Evolutionary conservation across 371 early-diverging fungal species (phyloP).

Genomic region (Rhizopus sp.): DNA sequence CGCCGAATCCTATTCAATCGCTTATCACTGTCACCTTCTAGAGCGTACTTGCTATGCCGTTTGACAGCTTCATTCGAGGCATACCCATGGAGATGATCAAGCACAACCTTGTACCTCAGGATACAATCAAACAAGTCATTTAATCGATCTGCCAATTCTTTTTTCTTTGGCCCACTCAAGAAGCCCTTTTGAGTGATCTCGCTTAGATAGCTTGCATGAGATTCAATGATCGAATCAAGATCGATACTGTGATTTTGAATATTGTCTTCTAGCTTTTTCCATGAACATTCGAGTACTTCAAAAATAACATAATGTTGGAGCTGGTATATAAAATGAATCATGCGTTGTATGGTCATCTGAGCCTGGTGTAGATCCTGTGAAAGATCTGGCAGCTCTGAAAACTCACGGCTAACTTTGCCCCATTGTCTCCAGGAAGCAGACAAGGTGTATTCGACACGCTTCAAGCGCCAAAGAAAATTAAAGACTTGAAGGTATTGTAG

Average conservation of each 20-base stretch:
- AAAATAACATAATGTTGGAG: slow-evolving; percentile 87
- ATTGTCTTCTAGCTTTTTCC: slow-evolving; percentile 75
- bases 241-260: slow-evolving; percentile 66
- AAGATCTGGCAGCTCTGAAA: slow-evolving; percentile 44
- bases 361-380: slow-evolving; percentile 62
- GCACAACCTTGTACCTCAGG: slow-evolving; percentile 30
- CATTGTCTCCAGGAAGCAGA: slow-evolving; percentile 79
- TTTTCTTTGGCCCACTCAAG: slow-evolving; percentile 42
- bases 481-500: slow-evolving; percentile 81
- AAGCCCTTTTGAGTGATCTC: slow-evolving; percentile 69
- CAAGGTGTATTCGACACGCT: slow-evolving; percentile 83
- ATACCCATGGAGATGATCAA: slow-evolving; percentile 38
- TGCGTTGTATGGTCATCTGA: slow-evolving; percentile 73
- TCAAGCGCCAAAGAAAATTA: slow-evolving; percentile 87
- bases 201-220: slow-evolving; percentile 66
- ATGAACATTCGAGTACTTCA: slow-evolving; percentile 89
- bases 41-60: not conserved
- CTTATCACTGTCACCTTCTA: slow-evolving; percentile 24
- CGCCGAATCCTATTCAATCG: slow-evolving; percentile 36
- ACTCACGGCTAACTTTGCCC: slow-evolving; percentile 64
- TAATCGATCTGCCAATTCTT: slow-evolving; percentile 36
- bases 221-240: slow-evolving; percentile 71
- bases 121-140: slow-evolving; percentile 42
- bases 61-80: slow-evolving; percentile 13
- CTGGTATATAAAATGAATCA: slow-evolving; percentile 94